Conservation (phyloP, 176 grass and related monocot species). For the Rhynchospora breviuscula region DNA sequence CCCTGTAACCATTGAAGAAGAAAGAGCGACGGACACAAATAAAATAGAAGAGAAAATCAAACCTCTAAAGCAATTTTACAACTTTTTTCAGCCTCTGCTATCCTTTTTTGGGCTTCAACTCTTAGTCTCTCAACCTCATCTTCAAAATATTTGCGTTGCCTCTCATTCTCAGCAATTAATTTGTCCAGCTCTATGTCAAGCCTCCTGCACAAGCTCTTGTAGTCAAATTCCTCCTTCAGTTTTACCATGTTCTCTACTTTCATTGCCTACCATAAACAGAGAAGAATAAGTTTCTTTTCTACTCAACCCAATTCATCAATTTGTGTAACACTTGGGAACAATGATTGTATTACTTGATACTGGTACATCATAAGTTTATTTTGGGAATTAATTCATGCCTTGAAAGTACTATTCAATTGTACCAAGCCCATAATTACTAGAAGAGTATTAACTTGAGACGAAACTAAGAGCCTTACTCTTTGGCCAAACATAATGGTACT, state of each 20-base stretch:
- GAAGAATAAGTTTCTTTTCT: not conserved
- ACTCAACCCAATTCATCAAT: not conserved
- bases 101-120: constrained; percentile 61
- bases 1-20: not conserved
- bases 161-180: constrained; percentile 93
- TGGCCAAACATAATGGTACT: constrained; percentile 99
- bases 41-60: constrained; percentile 24
- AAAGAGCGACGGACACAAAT: constrained; percentile 3
- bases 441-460: not conserved
- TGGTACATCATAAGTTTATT: not conserved
- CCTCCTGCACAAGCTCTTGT: constrained; percentile 95
- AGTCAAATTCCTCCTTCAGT: constrained; percentile 99
- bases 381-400: not conserved
- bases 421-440: constrained; percentile 14
- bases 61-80: constrained; percentile 72
- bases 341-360: not conserved
- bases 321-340: not conserved
- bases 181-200: constrained; percentile 95
- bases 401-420: not conserved
- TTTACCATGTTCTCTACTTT: constrained; percentile 99
- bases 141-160: constrained; percentile 82
- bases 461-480: constrained; percentile 54
- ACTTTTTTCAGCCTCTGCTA: constrained; percentile 67
- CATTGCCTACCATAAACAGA: constrained; percentile 64
- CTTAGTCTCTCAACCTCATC: constrained; percentile 90